Evolutionary conservation across 352 stramenopile genomes (phyloP).

Genomic region (Globisporangium nodosum): DNA sequence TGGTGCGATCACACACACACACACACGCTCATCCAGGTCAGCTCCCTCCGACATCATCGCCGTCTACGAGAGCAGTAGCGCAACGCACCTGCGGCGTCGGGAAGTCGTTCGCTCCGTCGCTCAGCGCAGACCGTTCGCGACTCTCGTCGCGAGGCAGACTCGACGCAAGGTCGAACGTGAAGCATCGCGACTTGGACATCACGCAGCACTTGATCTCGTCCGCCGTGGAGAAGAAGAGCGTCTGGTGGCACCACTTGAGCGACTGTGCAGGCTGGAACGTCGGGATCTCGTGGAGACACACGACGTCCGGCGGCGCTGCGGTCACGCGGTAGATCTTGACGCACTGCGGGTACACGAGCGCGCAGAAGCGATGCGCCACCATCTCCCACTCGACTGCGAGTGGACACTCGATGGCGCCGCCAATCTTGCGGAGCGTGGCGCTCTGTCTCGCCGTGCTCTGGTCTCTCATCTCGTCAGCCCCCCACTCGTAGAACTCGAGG

Average conservation of each 20-base stretch:
- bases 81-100: constrained; percentile 38
- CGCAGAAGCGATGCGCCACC: constrained; percentile 37
- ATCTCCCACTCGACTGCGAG: constrained; percentile 60
- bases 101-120: constrained; percentile 31
- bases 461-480: constrained; percentile 4
- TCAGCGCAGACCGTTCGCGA: constrained; percentile 1
- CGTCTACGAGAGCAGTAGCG: neutral
- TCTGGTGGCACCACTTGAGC: constrained; percentile 62
- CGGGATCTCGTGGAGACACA: constrained; percentile 54
- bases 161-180: constrained; percentile 57
- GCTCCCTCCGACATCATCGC: neutral
- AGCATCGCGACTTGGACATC: constrained; percentile 49
- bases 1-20: constrained; percentile 3
- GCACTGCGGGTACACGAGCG: constrained; percentile 42
- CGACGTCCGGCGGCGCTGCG: constrained; percentile 16
- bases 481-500: constrained; percentile 78
- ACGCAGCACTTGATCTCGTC: constrained; percentile 64
- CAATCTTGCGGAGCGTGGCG: constrained; percentile 19
- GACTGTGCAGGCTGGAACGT: constrained; percentile 30
- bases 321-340: constrained; percentile 49
- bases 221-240: constrained; percentile 55
- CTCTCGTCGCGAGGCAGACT: constrained; percentile 10
- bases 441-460: constrained; percentile 12
- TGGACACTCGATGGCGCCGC: constrained; percentile 39
- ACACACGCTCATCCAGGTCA: neutral